Base-by-base conservation (phyloP, 305 asterid species). In the Solanum aculeatissimum region DNA sequence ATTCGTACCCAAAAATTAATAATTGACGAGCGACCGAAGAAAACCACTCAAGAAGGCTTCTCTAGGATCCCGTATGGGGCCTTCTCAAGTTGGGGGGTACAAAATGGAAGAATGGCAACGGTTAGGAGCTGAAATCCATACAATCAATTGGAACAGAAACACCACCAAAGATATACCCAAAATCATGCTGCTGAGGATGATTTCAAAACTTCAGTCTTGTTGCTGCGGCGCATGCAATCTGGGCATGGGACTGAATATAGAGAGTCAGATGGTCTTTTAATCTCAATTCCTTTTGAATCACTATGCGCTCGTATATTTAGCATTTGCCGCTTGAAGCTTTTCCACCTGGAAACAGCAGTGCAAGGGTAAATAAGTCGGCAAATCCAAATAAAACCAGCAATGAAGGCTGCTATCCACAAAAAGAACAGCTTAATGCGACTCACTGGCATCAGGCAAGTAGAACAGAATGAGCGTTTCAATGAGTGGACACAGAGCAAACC, bases 181-280 rank as follows among this genome's bases (percentile, higher is more conserved):
- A 82, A 87, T 91, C 91, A 92, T 65, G 89, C 86, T 63, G 83
- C 87, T 7, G 94, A 85, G 23, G 92, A 83, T 53, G 90, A 69
- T 87, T 86, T 90, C 80, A 92, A 86, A 88, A 92, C 94, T 82
- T 91, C 95, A 1, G 94, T 91, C 88, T 87, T 93, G 83, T 95
- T 94, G 66, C 86, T 84, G 85, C 91, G 93, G 88, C 97, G 93
- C 99, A 96, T 96, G 94, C 99, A 96, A 88, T 95, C 96, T 47
- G 98, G 98, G 79, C 98, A 95, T 4, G 98, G 99, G 80, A 95
- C 91, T 57, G 98, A 95, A 85, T 92, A 96, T 90, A 93, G 88
- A 1, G 99, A 96, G 86, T 93, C 98, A 75, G 89, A 94, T 12
- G 94, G 94, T 87, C 99, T 92, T 94, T 92, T 96, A 65, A 95